Evolutionary conservation across 2,329 filamentous ascomycete species (phyloP), one percentile per base, ranked within the genome.

Genomic region (Ustilaginoidea virens): DNA sequence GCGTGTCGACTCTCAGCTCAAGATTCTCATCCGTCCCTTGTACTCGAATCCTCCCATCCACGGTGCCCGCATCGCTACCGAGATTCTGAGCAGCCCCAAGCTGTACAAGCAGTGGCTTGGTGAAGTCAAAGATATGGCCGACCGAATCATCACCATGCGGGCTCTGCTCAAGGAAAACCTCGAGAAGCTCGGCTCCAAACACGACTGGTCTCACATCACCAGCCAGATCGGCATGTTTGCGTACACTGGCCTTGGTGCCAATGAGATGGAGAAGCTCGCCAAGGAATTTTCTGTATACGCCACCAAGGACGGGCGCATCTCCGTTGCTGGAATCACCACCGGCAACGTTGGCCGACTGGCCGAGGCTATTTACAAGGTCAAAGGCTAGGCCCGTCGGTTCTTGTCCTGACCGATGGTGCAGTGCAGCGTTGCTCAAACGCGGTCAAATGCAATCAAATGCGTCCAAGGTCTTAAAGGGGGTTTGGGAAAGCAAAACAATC

Each of bases 161-260:
- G 76, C 81, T 36, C 73, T 93, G 31, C 75, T 98, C 51, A 92
- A 90, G 71, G 72, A 83, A 46, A 92, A 96, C 65, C 75, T 98
- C 32, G 82, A 94, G 72, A 77, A 80, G 59, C 74, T 94, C 37
- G 87, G 87, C 52, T 90, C 80, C 66, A 85, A 85, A 70, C 83
- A 92, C 60, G 82, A 96, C 66, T 98, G 90, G 90, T 81, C 78
- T 55, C 90, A 98, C 69, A 98, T 98, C 61, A 96, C 90, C 43
- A 86, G 69, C 60, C 83, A 92, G 72, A 98, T 98, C 48, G 90
- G 90, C 63, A 98, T 98, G 90, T 98, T 98, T 52, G 87, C 90
- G 45, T 98, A 92, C 70, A 98, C 90, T 29, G 90, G 90, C 37
- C 65, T 98, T 47, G 87, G 68, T 45, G 64, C 86, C 31, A 77